These are phyloP conservation scores for Gaeumannomyces tritici DNA, from an alignment of 2,329 filamentous ascomycete species.

Conservation along the genomic window DNA sequence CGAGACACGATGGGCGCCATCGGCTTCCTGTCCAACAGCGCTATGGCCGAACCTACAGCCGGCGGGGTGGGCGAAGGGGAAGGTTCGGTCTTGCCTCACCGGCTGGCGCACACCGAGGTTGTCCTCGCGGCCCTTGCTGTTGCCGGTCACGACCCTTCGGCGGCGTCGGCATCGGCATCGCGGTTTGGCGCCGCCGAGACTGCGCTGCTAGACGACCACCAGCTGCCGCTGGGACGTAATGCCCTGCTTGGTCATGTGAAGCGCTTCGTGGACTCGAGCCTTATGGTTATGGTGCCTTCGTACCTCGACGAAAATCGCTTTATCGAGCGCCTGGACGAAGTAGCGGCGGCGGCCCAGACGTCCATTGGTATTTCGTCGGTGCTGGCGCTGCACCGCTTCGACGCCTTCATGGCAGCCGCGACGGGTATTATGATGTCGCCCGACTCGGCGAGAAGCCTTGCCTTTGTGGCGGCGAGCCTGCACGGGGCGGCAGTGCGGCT, in stretches of 20 bases:
- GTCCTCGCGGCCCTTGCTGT: slow-evolving; percentile 6
- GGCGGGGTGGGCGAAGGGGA: not conserved
- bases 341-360: too few species aligned
- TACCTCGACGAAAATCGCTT: slow-evolving; percentile 1
- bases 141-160: slow-evolving; percentile 6
- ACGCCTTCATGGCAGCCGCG: slow-evolving; percentile 1
- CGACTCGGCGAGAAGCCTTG: not conserved
- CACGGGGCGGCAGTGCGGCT: slow-evolving; percentile 4
- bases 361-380: too few species aligned
- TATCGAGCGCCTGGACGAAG: not conserved
- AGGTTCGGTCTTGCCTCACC: slow-evolving; percentile 10
- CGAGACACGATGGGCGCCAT: slow-evolving; percentile 19
- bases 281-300: not conserved
- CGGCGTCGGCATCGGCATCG: not conserved
- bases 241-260: too few species aligned
- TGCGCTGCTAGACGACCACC: not conserved
- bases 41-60: slow-evolving; percentile 20
- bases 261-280: too few species aligned
- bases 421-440: too few species aligned
- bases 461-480: slow-evolving; percentile 1
- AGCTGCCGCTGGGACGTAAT: not conserved
- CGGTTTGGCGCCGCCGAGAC: not conserved
- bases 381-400: not conserved
- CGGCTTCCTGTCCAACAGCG: slow-evolving; percentile 18
- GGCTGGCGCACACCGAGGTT: slow-evolving; percentile 10